Base-by-base conservation (phyloP, 2,329 filamentous ascomycete species). In the Cylindrodendrum hubeiense region DNA sequence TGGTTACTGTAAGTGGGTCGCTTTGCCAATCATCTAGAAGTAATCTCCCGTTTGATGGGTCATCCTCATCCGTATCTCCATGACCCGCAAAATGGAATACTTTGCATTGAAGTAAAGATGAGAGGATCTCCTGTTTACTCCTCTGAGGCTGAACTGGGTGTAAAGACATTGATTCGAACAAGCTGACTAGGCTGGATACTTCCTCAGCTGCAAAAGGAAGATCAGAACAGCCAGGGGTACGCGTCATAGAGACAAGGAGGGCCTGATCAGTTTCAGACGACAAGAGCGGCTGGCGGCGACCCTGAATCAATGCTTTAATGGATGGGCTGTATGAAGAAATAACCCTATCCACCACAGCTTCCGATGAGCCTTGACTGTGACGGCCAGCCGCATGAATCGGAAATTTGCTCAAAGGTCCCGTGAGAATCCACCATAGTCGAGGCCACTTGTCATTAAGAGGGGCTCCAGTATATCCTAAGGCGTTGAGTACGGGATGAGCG, bases 31-130 rank as follows among this genome's bases (percentile, higher is more conserved):
- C 62, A 0, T 65, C 17, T 2, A 71, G 39, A 19, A 64, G 26
- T 2, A 72, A 33, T 8, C 19, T 17, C 44, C 68, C 70, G 24
- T 63, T 15, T 2, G 50, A 59, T 1, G 70, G 67, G 24, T 71
- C 56, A 4, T 17, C 6, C 0, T 19, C 6, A 7, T 63, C 30
- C 1, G 47, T 43, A 13, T n/a, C 12, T 3, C 78, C 81, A 59
- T 82, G 81, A 7, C 81, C 78, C 1, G 82, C 81, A 55, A 84
- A 84, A 63, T 83, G 81, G 60, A 82, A 80, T 6, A 83, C 76
- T 12, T 71, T 67, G 67, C 76, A 79, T 0, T 24, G 41, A 3
- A 26, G 50, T 3, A 82, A 57, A 4, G 62, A 37, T 0, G 21
- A 9, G 0, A 79, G 2, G 2, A 80, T 60, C 4, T 78, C 72